Conservation (phyloP, 768 basidiomycete species). For the Imleria badia region DNA sequence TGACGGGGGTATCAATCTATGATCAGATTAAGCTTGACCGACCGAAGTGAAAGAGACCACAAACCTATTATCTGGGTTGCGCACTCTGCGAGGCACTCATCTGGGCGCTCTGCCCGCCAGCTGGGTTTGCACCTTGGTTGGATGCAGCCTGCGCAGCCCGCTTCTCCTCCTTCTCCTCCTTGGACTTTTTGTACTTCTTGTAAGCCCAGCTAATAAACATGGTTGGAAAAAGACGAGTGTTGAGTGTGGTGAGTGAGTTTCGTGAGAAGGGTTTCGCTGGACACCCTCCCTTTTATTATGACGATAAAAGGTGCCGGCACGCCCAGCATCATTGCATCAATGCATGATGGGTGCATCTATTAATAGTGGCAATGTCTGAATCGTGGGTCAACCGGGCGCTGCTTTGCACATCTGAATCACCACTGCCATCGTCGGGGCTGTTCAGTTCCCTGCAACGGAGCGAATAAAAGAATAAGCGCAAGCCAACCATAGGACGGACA, state of each 20-base stretch:
- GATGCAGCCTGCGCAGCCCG: not conserved
- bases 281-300: conserved; percentile 8
- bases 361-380: not conserved
- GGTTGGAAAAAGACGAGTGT: not conserved
- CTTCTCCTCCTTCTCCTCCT: conserved; percentile 12
- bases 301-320: not conserved
- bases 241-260: not conserved
- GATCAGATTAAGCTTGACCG: not conserved
- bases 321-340: not conserved
- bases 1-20: not conserved
- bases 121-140: not conserved
- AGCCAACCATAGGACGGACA: not conserved
- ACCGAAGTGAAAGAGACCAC: not conserved
- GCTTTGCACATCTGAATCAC: not conserved
- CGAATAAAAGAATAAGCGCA: not conserved
- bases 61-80: conserved; percentile 10
- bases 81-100: not conserved
- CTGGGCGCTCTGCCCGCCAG: not conserved
- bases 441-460: not conserved
- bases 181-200: conserved; percentile 28
- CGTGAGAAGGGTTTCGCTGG: not conserved
- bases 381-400: not conserved
- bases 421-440: not conserved
- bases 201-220: conserved; percentile 17
- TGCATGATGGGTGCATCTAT: no score